phyloP scores from a whole-genome alignment of 768 basidiomycete genomes.

The Mrakia frigida region DNA sequence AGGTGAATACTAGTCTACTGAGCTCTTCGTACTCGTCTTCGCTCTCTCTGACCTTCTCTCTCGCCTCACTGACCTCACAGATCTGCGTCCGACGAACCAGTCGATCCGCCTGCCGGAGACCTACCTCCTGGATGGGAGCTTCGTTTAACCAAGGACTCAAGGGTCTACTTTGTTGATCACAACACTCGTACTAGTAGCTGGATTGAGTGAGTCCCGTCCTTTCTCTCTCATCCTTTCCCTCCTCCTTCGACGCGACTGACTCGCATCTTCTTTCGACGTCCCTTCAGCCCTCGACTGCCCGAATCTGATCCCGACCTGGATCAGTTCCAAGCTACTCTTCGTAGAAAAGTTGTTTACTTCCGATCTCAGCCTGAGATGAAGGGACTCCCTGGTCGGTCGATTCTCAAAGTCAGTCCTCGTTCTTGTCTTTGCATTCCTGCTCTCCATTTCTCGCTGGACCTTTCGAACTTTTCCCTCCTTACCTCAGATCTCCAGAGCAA shows the following conservation, averaged over 20 bases:
- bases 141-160: constrained; percentile 94
- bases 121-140: constrained; percentile 99
- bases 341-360: constrained; percentile 99
- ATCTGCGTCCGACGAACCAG: not conserved
- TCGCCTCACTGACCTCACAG: too few relatives aligned
- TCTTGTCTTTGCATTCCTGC: not conserved
- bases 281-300: not conserved
- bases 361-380: constrained; percentile 96
- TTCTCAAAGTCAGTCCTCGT: constrained; percentile 70
- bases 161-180: constrained; percentile 99
- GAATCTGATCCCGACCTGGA: constrained; percentile 96
- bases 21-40: constrained; percentile 77
- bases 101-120: constrained; percentile 50
- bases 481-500: constrained; percentile 61
- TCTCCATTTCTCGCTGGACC: not conserved
- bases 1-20: constrained; percentile 36
- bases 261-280: not conserved
- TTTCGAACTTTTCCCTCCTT: not conserved
- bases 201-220: not conserved
- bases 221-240: not conserved
- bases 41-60: not conserved
- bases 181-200: constrained; percentile 55
- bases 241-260: not conserved
- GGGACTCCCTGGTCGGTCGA: constrained; percentile 95
- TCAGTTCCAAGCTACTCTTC: constrained; percentile 99